phyloP scores from a whole-genome alignment of 441 rosid species.

The Lepidium campestre region DNA sequence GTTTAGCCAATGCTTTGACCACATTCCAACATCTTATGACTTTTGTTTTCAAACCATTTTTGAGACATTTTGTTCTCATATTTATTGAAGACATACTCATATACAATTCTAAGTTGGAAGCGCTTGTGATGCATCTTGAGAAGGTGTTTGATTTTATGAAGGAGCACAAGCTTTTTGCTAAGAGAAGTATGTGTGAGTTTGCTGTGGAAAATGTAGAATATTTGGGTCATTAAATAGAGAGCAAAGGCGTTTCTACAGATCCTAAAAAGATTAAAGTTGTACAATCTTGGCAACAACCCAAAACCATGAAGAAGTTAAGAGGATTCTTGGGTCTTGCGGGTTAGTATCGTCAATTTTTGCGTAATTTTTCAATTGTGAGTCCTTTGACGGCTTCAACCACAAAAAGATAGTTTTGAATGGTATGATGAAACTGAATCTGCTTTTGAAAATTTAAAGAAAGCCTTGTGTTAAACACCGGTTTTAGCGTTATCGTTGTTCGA shows the following conservation, averaged over 20 bases:
- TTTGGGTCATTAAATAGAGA: background rate
- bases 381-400: background rate
- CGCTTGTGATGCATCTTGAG: background rate
- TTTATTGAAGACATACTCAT: background rate
- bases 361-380: background rate
- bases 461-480: background rate
- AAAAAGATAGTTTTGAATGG: background rate
- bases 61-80: background rate
- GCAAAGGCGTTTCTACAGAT: fast-evolving
- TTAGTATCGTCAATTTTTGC: background rate
- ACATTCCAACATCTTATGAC: background rate
- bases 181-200: background rate
- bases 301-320: background rate
- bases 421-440: no score
- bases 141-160: background rate
- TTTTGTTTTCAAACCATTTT: background rate
- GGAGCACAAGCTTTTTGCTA: background rate
- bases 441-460: background rate
- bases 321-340: background rate
- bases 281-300: background rate
- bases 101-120: background rate
- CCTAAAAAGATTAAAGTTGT: background rate
- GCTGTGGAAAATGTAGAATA: background rate
- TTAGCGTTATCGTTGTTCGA: background rate
- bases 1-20: background rate